These are phyloP conservation scores for Chaetomiaceae sp. DNA, from an alignment of 2,329 filamentous ascomycete genomes.

Conservation along the genomic window DNA sequence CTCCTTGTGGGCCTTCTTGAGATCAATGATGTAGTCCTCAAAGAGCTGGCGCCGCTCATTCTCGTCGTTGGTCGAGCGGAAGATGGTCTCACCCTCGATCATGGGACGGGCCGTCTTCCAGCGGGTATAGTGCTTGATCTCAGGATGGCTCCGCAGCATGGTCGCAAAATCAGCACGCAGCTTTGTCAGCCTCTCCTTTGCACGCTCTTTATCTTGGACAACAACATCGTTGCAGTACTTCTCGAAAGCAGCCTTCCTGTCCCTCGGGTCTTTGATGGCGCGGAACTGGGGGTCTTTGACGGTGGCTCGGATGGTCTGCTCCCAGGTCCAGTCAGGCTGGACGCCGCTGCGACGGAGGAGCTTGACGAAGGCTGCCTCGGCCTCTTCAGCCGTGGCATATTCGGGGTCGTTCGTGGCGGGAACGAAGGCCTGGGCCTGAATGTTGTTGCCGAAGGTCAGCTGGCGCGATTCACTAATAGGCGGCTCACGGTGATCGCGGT, in stretches of 20 bases:
- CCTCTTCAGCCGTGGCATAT: slow-evolving; percentile 76
- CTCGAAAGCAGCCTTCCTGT: slow-evolving; percentile 85
- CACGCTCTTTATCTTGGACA: slow-evolving; percentile 87
- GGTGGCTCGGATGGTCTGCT: slow-evolving; percentile 77
- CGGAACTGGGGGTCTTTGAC: slow-evolving; percentile 91
- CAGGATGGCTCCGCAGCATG: slow-evolving; percentile 93
- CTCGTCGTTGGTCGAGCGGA: slow-evolving; percentile 84
- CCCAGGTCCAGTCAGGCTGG: slow-evolving; percentile 89
- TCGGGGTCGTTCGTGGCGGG: slow-evolving; percentile 68
- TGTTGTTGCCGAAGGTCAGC: slow-evolving; percentile 52
- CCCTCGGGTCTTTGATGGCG: slow-evolving; percentile 85
- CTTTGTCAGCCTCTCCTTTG: slow-evolving; percentile 88
- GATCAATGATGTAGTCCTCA: slow-evolving; percentile 82
- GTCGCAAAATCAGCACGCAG: slow-evolving; percentile 88
- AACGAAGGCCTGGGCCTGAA: slow-evolving; percentile 54
- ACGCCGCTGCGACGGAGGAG: slow-evolving; percentile 79
- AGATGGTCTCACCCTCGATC: slow-evolving; percentile 92
- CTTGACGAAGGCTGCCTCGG: slow-evolving; percentile 89
- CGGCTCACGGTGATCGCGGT: slow-evolving; percentile 32
- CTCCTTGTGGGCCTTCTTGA: slow-evolving; percentile 77
- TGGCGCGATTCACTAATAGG: slow-evolving; percentile 53
- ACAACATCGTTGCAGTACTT: slow-evolving; percentile 91
- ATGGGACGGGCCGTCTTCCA: slow-evolving; percentile 96
- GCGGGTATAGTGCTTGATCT: slow-evolving; percentile 93
- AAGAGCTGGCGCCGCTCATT: slow-evolving; percentile 84